These are phyloP conservation scores for Yamadazyma sp. DNA, from an alignment of 1,139 yeast genomes.

Conservation along the genomic window DNA sequence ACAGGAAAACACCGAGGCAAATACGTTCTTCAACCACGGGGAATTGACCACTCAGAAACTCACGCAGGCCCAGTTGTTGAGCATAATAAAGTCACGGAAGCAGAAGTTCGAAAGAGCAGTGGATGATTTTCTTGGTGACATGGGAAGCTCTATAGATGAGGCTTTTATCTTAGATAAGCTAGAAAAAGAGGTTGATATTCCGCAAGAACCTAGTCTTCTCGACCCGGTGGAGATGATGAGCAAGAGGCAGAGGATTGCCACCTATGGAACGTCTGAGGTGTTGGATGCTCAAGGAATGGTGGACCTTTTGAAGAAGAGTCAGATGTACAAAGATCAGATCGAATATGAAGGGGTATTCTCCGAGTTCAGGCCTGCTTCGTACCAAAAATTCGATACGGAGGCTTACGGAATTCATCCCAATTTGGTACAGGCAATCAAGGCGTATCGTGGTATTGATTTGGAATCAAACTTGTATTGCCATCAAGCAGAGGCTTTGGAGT, in stretches of 20 bases:
- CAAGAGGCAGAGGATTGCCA: slow-evolving; percentile 12
- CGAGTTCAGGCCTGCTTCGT: slow-evolving; percentile 20
- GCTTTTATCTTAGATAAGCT: slow-evolving; percentile 22
- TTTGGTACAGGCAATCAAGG: slow-evolving; percentile 46
- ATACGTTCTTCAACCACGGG: slow-evolving; percentile 13
- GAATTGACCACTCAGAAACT: slow-evolving; percentile 15
- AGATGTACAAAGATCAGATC: slow-evolving; percentile 63
- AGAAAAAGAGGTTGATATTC: slow-evolving; percentile 41
- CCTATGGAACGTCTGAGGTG: slow-evolving; percentile 9
- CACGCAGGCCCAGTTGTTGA: slow-evolving; percentile 43
- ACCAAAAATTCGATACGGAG: slow-evolving; percentile 22
- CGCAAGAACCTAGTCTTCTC: slow-evolving; percentile 35
- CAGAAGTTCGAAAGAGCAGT: slow-evolving; percentile 50
- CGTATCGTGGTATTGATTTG: slow-evolving; percentile 47
- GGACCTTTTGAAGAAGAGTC: slow-evolving; percentile 39
- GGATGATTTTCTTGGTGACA: slow-evolving; percentile 30
- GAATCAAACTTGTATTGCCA: slow-evolving; percentile 66
- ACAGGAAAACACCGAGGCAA: slow-evolving; percentile 14
- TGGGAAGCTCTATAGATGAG: slow-evolving; percentile 10
- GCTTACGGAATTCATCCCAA: slow-evolving; percentile 47
- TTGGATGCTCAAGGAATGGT: slow-evolving; percentile 42
- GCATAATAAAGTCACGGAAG: slow-evolving; percentile 60
- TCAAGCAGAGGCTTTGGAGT: slow-evolving; percentile 74
- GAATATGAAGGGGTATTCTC: slow-evolving; percentile 29
- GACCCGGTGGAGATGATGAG: slow-evolving; percentile 31